Percentiles rank a stretch among this genome's conserved stretches.
phyloP scores from a whole-genome alignment of 1,284 basidiomycete genomes.

The Megacollybia platyphylla region DNA sequence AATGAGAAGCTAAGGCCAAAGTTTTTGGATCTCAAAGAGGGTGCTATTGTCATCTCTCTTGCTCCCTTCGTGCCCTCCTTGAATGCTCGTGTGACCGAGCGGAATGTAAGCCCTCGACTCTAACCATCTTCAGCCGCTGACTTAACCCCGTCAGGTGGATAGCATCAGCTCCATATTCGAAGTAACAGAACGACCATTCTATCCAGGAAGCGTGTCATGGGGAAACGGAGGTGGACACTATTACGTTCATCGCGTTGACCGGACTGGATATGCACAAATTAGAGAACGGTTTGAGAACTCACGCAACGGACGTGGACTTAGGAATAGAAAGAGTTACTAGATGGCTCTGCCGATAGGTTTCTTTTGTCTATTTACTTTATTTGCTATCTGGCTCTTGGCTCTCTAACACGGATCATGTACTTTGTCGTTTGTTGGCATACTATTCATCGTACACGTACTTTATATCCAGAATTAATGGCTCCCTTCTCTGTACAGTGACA shows the following conservation, averaged over 20 bases:
- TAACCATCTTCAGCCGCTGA: background rate
- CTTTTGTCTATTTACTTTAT: too few relatives aligned
- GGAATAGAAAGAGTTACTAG: too few relatives aligned
- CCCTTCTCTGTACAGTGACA: too few relatives aligned
- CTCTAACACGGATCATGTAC: too few relatives aligned
- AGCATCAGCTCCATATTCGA: constrained; percentile 69
- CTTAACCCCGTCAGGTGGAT: constrained; percentile 33
- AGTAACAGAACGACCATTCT: constrained; percentile 52
- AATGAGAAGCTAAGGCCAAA: constrained; percentile 63
- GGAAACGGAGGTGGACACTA: constrained; percentile 53
- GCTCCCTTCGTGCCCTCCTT: constrained; percentile 53
- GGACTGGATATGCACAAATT: constrained; percentile 50
- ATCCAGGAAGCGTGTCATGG: constrained; percentile 66
- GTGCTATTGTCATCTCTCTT: constrained; percentile 66
- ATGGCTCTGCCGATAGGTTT: too few relatives aligned
- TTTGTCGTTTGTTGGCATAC: too few relatives aligned
- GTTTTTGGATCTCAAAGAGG: constrained; percentile 70
- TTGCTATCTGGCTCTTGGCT: too few relatives aligned
- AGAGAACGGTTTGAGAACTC: constrained; percentile 36
- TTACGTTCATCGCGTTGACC: constrained; percentile 63
- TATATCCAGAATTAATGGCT: too few relatives aligned
- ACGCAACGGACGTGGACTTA: background rate
- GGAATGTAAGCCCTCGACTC: constrained; percentile 40
- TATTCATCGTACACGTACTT: too few relatives aligned
- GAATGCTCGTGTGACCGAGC: constrained; percentile 57